These are phyloP conservation scores for Candida sakaeoensis DNA, from an alignment of 805 yeast genomes.

Conservation along the genomic window DNA sequence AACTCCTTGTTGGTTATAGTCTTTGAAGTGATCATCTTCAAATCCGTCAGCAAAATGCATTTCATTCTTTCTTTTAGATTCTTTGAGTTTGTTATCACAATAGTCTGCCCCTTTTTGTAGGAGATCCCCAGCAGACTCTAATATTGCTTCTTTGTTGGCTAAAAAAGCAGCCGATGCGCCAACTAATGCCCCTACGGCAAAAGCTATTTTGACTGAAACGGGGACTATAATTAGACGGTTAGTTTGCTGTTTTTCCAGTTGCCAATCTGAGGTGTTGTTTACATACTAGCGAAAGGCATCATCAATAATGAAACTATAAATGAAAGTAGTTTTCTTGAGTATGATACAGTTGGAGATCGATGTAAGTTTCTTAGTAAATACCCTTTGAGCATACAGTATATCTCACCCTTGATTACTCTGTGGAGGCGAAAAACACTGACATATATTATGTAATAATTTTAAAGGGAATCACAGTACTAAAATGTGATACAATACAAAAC, in stretches of 20 bases:
- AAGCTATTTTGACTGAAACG: constrained; percentile 28
- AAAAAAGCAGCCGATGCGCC: constrained; percentile 33
- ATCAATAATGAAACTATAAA: background rate
- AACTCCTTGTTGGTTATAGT: constrained; percentile 4
- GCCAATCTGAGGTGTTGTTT: too few relatives aligned
- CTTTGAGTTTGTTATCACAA: constrained; percentile 20
- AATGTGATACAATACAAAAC: too few relatives aligned
- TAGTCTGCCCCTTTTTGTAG: constrained; percentile 29
- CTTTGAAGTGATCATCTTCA: constrained; percentile 13
- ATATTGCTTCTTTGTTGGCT: constrained; percentile 24
- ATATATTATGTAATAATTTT: too few relatives aligned
- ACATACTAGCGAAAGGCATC: constrained; percentile 14
- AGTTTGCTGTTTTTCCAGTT: too few relatives aligned
- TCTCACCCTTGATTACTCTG: too few relatives aligned
- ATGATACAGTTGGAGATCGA: too few relatives aligned
- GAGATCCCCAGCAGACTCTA: constrained; percentile 25
- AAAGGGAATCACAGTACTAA: too few relatives aligned
- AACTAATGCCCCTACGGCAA: constrained; percentile 29
- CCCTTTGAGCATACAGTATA: too few relatives aligned
- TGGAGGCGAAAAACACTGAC: too few relatives aligned
- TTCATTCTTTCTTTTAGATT: constrained; percentile 14
- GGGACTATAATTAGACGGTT: constrained; percentile 22
- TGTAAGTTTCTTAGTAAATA: too few relatives aligned
- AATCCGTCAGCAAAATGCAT: constrained; percentile 20
- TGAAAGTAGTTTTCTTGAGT: background rate